These are phyloP conservation scores for Backusella tuberculispora DNA, from an alignment of 192 early-diverging fungal genomes.

Conservation along the genomic window DNA sequence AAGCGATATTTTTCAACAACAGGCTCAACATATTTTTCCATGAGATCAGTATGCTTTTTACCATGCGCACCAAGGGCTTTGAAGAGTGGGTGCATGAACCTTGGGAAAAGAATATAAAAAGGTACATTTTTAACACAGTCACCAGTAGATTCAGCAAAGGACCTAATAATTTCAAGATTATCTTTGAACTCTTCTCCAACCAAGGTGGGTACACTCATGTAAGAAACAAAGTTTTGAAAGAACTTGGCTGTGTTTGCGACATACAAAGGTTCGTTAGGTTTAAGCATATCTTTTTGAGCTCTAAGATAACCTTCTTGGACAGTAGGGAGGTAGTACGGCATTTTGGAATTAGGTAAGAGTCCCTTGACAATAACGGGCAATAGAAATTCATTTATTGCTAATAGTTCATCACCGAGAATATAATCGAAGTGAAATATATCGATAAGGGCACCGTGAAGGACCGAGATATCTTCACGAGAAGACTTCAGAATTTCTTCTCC, in stretches of 20 bases:
- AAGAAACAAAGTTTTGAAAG: slow-evolving; percentile 30
- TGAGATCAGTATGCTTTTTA: slow-evolving; percentile 19
- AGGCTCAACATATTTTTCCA: slow-evolving; percentile 22
- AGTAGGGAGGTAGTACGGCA: background rate
- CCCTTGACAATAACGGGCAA: slow-evolving; percentile 20
- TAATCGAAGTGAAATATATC: slow-evolving; percentile 31
- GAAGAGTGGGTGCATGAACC: slow-evolving; percentile 14
- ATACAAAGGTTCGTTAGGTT: background rate
- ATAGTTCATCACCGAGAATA: background rate
- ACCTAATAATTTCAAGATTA: slow-evolving; percentile 22
- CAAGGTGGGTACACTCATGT: slow-evolving; percentile 33
- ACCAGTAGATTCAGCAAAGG: slow-evolving; percentile 27
- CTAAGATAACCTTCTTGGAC: slow-evolving; percentile 15
- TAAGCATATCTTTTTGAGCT: slow-evolving; percentile 2
- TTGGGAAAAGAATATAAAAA: slow-evolving; percentile 11
- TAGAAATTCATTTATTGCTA: slow-evolving; percentile 8
- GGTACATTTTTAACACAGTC: slow-evolving; percentile 23
- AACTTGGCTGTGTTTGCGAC: background rate
- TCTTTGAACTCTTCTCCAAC: slow-evolving; percentile 25
- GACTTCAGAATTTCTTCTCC: slow-evolving; percentile 30
- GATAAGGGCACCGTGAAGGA: slow-evolving; percentile 19
- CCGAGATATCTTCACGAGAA: slow-evolving; percentile 13
- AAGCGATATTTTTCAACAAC: slow-evolving; percentile 6
- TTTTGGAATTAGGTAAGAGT: slow-evolving; percentile 18
- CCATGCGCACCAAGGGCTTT: slow-evolving; percentile 5